Percentiles rank a stretch among this genome's conserved stretches.
Evolutionary conservation across 768 basidiomycete genomes (phyloP).

Genomic region (Boletus pseudopeckii): DNA sequence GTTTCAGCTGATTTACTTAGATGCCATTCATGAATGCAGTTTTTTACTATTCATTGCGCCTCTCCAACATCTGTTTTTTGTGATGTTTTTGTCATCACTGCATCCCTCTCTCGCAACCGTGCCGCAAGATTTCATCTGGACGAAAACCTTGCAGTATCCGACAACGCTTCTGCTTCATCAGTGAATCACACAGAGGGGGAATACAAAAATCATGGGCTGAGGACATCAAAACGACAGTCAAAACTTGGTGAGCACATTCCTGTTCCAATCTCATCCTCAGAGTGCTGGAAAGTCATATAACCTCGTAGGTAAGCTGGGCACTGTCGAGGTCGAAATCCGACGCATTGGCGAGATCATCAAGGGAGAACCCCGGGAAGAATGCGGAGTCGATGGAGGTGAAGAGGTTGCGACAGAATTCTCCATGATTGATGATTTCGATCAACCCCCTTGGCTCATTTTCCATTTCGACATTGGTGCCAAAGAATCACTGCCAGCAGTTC

Average conservation of each 20-base stretch:
- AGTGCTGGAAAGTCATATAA: not conserved
- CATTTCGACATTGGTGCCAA: constrained; percentile 6
- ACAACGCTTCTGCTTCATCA: constrained; percentile 7
- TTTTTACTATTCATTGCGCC: constrained; percentile 16
- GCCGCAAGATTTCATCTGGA: constrained; percentile 16
- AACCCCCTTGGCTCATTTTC: constrained; percentile 13
- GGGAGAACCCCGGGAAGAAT: not conserved
- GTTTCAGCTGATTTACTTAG: not conserved
- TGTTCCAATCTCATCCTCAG: not conserved
- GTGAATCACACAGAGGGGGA: not conserved
- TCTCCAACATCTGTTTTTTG: constrained; percentile 15
- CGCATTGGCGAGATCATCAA: constrained; percentile 12
- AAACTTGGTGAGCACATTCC: not conserved
- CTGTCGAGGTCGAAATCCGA: constrained; percentile 17
- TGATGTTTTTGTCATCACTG: constrained; percentile 9
- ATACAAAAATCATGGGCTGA: constrained; percentile 7
- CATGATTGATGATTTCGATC: constrained; percentile 14
- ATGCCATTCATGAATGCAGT: not conserved
- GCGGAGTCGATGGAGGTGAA: not conserved
- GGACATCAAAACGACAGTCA: constrained; percentile 2
- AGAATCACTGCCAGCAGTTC: not conserved
- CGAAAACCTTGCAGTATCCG: not conserved
- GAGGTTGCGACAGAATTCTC: not conserved
- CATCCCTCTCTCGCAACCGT: not conserved
- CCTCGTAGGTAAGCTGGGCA: constrained; percentile 4